phyloP scores from a whole-genome alignment of 2,329 filamentous ascomycete genomes.

The Fonsecaea nubica region DNA sequence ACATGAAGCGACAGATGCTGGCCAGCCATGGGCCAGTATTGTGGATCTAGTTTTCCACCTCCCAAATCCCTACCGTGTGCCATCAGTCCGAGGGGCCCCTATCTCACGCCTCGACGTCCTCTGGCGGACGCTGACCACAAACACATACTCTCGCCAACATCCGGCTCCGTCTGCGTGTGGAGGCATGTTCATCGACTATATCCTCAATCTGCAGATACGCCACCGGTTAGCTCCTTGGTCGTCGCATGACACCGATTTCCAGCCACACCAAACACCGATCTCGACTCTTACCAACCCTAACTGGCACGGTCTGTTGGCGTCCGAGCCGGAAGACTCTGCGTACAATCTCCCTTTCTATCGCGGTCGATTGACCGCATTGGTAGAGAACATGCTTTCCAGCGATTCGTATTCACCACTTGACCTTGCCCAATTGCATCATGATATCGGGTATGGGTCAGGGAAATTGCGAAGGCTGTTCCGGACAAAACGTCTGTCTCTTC shows the following conservation, averaged over 20 bases:
- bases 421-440: constrained; percentile 21
- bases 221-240: constrained; percentile 24
- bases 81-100: constrained; percentile 2
- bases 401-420: constrained; percentile 20
- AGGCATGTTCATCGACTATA: constrained; percentile 19
- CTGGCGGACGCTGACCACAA: constrained; percentile 24
- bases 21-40: constrained; percentile 22
- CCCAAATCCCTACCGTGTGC: constrained; percentile 12
- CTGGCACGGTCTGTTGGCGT: constrained; percentile 16
- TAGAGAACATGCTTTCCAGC: constrained; percentile 20
- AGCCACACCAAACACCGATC: constrained; percentile 19
- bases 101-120: constrained; percentile 21
- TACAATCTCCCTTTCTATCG: constrained; percentile 22
- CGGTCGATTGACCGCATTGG: constrained; percentile 18
- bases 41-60: constrained; percentile 16
- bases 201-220: constrained; percentile 24
- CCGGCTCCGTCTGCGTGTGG: constrained; percentile 19
- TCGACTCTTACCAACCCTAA: constrained; percentile 20
- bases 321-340: constrained; percentile 13
- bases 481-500: constrained; percentile 15
- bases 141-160: constrained; percentile 22
- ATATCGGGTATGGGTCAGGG: constrained; percentile 17
- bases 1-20: constrained; percentile 19
- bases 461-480: constrained; percentile 19
- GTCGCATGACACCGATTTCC: constrained; percentile 16